These are phyloP conservation scores for Wickerhamiella pararugosa DNA, from an alignment of 1,139 yeast genomes.

Conservation along the genomic window DNA sequence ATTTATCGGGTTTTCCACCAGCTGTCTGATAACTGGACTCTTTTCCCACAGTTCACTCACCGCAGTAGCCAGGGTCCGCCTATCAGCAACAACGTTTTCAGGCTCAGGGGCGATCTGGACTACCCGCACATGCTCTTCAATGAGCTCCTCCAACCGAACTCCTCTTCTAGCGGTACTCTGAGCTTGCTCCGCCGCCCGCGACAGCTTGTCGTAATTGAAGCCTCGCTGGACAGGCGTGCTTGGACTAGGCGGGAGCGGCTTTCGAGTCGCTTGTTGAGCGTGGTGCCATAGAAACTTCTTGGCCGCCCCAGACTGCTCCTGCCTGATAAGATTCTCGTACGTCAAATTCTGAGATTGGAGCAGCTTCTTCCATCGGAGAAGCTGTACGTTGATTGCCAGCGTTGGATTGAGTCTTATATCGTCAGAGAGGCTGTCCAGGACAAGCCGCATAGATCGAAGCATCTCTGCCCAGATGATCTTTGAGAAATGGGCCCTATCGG, in stretches of 20 bases:
- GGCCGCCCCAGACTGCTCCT: neutral
- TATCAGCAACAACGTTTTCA: neutral
- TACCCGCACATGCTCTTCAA: neutral
- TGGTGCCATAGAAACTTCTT: constrained; percentile 9
- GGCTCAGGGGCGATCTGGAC: neutral
- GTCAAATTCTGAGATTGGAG: constrained; percentile 13
- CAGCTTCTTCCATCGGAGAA: constrained; percentile 6
- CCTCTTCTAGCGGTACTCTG: too few relatives aligned
- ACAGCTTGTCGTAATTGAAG: too few relatives aligned
- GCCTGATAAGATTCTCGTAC: constrained; percentile 9
- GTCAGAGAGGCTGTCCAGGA: constrained; percentile 18
- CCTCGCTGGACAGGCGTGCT: too few relatives aligned
- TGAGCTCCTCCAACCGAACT: neutral
- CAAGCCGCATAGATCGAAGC: constrained; percentile 71
- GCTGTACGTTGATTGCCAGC: constrained; percentile 5
- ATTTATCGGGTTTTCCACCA: constrained; percentile 5
- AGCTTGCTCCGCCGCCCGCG: too few relatives aligned
- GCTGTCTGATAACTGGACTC: constrained; percentile 1
- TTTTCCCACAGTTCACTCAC: constrained; percentile 2
- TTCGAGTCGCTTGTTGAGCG: neutral
- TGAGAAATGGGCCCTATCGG: constrained; percentile 66
- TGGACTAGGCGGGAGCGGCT: too few relatives aligned
- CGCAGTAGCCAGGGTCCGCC: constrained; percentile 2
- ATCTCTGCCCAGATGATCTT: constrained; percentile 95
- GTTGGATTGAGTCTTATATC: constrained; percentile 4